phyloP scores from a whole-genome alignment of 495 filamentous ascomycete species.

The Chlorociboria aeruginascens region DNA sequence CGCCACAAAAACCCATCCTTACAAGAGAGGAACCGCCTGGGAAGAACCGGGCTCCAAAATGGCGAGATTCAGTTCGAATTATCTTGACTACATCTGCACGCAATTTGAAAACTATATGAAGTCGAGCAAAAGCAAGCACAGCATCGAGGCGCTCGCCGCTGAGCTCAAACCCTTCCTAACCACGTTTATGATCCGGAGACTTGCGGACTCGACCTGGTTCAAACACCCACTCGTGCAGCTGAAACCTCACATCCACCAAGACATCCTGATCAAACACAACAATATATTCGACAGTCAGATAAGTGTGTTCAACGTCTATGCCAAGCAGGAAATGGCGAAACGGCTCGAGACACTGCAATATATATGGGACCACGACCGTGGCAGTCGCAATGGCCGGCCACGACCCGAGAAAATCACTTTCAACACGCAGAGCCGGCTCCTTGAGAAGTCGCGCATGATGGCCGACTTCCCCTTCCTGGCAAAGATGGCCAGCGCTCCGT shows the following conservation, averaged over 20 bases:
- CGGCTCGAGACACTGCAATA: background rate
- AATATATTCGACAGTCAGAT: background rate
- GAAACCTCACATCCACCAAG: slow-evolving; percentile 4
- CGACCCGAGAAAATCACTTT: background rate
- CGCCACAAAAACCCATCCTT: background rate
- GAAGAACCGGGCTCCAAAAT: background rate
- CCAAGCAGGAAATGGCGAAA: background rate
- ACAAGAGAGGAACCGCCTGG: background rate
- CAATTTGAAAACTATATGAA: background rate
- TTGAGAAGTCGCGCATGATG: background rate
- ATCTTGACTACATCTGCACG: slow-evolving; percentile 2
- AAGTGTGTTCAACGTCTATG: background rate
- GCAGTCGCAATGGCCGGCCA: background rate
- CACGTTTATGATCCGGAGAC: slow-evolving; percentile 8
- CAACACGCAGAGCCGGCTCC: background rate
- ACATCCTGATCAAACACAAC: background rate
- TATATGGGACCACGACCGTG: background rate
- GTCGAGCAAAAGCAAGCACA: background rate
- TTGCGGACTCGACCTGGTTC: slow-evolving; percentile 2
- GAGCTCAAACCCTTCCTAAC: slow-evolving; percentile 1
- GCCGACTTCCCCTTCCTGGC: slow-evolving; percentile 1
- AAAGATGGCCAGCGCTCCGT: background rate
- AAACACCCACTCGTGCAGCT: slow-evolving; percentile 2
- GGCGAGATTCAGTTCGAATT: background rate
- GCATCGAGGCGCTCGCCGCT: background rate